A percentile compares a stretch with the other conserved stretches of the same genome.
Conservation (phyloP, 2,329 filamentous ascomycete species). For the Clathrospora elynae region DNA sequence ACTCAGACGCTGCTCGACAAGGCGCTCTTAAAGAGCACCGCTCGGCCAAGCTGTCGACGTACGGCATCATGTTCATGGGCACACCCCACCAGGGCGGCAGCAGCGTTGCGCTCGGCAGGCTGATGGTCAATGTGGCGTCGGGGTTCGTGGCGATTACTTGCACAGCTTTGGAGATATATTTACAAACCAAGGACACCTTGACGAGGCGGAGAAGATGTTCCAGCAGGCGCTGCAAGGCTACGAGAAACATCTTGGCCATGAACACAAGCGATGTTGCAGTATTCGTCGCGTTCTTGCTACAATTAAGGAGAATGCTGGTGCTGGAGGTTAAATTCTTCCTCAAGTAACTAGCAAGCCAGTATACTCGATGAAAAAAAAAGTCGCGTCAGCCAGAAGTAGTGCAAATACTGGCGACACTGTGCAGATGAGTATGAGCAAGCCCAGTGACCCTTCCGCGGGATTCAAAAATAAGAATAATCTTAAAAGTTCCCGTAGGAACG, state of each 20-base stretch:
- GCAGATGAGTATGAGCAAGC: constrained; percentile 25
- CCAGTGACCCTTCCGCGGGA: constrained; percentile 15
- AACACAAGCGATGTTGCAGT: no score
- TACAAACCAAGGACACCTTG: no score
- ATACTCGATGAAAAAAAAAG: constrained; percentile 67
- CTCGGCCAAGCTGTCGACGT: constrained; percentile 45
- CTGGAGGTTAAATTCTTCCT: constrained; percentile 65
- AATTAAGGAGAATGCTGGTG: no score
- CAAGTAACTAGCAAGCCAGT: constrained; percentile 59
- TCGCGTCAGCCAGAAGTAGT: constrained; percentile 29
- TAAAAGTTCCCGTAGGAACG: constrained; percentile 13
- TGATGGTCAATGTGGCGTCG: constrained; percentile 44
- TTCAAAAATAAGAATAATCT: constrained; percentile 29
- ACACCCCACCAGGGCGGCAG: constrained; percentile 49
- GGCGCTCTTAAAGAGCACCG: constrained; percentile 35
- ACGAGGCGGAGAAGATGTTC: no score
- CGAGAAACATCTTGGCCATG: no score
- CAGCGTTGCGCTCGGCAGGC: constrained; percentile 35
- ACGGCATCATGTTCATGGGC: constrained; percentile 50
- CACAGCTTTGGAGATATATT: no score
- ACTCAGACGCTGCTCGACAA: constrained; percentile 40
- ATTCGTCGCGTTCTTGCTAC: no score
- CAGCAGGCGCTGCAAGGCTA: no score
- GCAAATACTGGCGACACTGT: constrained; percentile 31
- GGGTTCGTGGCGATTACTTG: constrained; percentile 32